Evolutionary conservation across 2,329 filamentous ascomycete species (phyloP), one percentile per base, ranked within the genome.

Genomic region (Decorospora gaudefroyi): DNA sequence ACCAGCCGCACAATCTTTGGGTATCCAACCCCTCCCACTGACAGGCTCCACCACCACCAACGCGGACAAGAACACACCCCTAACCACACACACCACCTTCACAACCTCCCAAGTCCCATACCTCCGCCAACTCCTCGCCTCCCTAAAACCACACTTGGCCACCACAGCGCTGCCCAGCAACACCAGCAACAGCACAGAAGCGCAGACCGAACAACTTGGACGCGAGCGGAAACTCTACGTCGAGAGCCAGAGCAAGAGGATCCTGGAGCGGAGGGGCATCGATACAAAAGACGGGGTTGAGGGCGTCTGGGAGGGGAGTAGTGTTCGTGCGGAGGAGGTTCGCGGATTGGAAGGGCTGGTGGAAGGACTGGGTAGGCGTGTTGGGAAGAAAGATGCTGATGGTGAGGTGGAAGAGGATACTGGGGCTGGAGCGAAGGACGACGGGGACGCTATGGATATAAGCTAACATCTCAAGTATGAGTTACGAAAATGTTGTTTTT

Each of bases 41-140:
- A 9, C 17, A 37, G n/a, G 6, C 22, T 26, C 12, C n/a, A 3
- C 11, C 33, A 17, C 13, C 25, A 30, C n/a, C 25, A 34, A 18
- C 11, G 16, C 18, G 17, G 13, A 27, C 15, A 27, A 13, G 26
- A 33, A 23, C 15, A 18, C n/a, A 42, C 53, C 13, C 59, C 76
- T 90, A 18, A 79, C 81, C 8, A 89, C 87, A 3, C 88, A 87
- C 12, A 81, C 87, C 0, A 79, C 83, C 11, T 96, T 96, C 68
- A 84, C 88, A 0, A 78, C 95, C 13, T 87, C 86, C 2, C 92
- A 97, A 66, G 76, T 96, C 13, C 88, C 90, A 18, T 83, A 89
- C 0, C 76, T 99, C 31, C 84, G 88, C 46, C 75, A 82, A 6
- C 76, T 95, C 6, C 75, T 96, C 34, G 76, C 82, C 7, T 78